Base-by-base conservation (phyloP, 768 basidiomycete species). In the Amanita phalloides region DNA sequence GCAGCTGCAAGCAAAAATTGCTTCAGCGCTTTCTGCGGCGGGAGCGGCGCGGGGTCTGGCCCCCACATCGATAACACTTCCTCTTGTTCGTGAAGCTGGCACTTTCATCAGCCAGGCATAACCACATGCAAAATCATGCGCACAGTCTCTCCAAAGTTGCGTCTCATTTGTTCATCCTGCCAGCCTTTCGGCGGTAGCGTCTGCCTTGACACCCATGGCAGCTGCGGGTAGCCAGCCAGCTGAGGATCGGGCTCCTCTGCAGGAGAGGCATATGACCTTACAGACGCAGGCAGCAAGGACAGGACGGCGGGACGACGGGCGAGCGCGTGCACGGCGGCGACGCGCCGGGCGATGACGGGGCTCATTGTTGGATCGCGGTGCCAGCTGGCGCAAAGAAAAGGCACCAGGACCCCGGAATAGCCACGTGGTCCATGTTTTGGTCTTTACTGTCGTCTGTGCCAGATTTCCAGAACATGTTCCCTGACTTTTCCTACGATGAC, bases 11-110 rank as follows among this genome's bases (percentile, higher is more conserved):
- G 63, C 10, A 75, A 57, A 61, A 92, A 85, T 42, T 85, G 84
- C 46, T 75, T 72, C 33, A 84, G 63, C 6, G 90, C 89, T 2
- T 64, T 72, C 6, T 72, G 64, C 23, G 86, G 81, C 10, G 73
- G 67, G 10, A 87, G 68, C 20, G 74, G 73, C 37, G 89, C 77
- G 26, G 79, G 70, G 60, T 92, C 90, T 20, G 88, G 88, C 23
- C 88, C 87, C 87, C 87, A 91, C 85, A 92, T 88, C 35, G 85
- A 88, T 51, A 84, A 66, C 21, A 86, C 70, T 60, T 92, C 90
- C 48, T 90, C 87, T 60, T 79, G 73, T 65, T 90, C 87, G 54
- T 87, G 89, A 30, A 90, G 66, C 90, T 92, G 60, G 30, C 54
- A 37, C 51, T 59, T 43, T 61, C 55, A 56, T 53, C 48, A 55